Evolutionary conservation across 495 filamentous ascomycete genomes (phyloP), one percentile per base, ranked within the genome.

Genomic region (Penicillium waksmanii): DNA sequence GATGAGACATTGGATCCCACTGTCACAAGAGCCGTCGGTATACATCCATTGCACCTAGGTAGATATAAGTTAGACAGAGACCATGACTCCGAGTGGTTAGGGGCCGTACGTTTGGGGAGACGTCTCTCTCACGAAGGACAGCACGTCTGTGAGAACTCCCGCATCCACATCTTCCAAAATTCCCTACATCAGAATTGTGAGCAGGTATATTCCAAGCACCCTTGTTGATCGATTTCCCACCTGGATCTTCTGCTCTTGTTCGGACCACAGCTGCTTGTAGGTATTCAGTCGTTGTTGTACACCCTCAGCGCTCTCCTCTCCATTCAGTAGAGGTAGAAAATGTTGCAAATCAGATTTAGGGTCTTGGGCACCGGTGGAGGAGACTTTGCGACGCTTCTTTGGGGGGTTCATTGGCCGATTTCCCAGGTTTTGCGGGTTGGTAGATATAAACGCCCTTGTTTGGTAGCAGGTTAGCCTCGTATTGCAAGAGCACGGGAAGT

Each of bases 1-100:
- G 89, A 89, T 25, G 91, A 87, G 54, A 93, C 89, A 62, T 92
- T 93, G n/a, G 92, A 91, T 6, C 92, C 93, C 17, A 90, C 88
- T 31, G 92, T 85, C 42, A 98, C 85, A 55, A 97, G 85, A 13
- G 84, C 93, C 5, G 91, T 87, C 0, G 92, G 90, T 25, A 97
- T 87, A 65, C 77, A 83, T 21, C 76, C 77, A 58, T 75, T 68
- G 46, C 70, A 79, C 52, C 77, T 79, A 57, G 3, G 58, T 78
- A 57, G 3, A 59, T 42, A 51, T 63, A 56, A 56, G 25, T 38
- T 27, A 18, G 12, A 18, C 21, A 17, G 46, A 18, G 19, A 25
- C 38, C 10, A 46, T 25, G 17, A 51, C 5, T 23, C 5, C 15
- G 12, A 34, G 18, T 31, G 43, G 25, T 18, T 40, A 43, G 25